Base-by-base conservation (phyloP, 2,329 filamentous ascomycete genomes). In the Orbilia oligospora region DNA sequence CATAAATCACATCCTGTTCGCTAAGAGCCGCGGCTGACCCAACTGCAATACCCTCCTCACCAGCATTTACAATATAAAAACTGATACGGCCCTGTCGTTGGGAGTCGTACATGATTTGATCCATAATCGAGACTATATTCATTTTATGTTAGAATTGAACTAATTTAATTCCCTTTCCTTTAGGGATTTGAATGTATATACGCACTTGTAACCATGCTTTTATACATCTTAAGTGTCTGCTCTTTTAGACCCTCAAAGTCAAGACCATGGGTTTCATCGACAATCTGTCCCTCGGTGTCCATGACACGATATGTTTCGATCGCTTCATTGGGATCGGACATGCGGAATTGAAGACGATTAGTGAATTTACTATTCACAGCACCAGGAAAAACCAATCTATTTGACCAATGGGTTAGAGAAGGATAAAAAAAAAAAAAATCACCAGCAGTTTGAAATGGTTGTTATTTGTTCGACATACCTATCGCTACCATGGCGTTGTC, bases 31-130 rank as follows among this genome's bases (percentile, higher is more conserved):
- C 94, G 0, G 94, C 93, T 1, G 92, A 94, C 0, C 94, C 96
- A 1, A 99, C 91, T 51, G 93, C 93, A 66, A 97, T 94, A 38
- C 95, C 96, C 87, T 99, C 96, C 86, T 97, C 94, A 73, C 94
- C 94, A 0, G 94, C 93, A 44, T 92, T 68, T 49, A 95, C 95
- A 93, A 99, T 98, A 85, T 99, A 99, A 85, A 99, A 99, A 84
- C 91, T 94, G 71, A 97, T 86, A 20, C 93, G 90, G n/a, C 94
- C 94, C 85, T 99, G 96, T 55, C 96, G 88, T 85, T 99, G 96
- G 0, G 96, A 94, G 83, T 99, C 96, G 83, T 97, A 97, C 94
- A 98, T 98, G 84, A 98, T 92, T 70, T 97, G 85, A 83, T 99
- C 96, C 93, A 99, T 96, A 81, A 98, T 92, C 71, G 92, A 90